These are phyloP conservation scores for Sarocladiaceae sp. DNA, from an alignment of 2,329 filamentous ascomycete species.

Conservation along the genomic window DNA sequence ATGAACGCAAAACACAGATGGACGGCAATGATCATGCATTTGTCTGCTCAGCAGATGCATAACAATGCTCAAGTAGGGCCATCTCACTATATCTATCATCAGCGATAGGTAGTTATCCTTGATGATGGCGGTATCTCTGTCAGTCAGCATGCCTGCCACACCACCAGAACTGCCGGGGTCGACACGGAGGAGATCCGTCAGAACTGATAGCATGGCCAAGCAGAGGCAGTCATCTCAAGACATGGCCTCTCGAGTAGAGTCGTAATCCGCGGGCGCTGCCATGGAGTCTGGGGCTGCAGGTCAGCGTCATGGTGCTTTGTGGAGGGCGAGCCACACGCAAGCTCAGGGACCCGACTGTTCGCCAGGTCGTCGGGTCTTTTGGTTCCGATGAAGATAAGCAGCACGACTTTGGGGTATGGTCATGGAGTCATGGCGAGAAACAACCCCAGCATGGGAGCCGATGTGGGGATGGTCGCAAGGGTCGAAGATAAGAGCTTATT, in stretches of 20 bases:
- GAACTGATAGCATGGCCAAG: background rate
- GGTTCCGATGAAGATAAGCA: background rate
- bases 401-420: constrained; percentile 13
- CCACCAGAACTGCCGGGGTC: background rate
- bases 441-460: background rate
- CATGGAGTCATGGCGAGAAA: constrained; percentile 13
- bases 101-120: background rate
- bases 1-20: too few species aligned
- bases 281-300: too few species aligned
- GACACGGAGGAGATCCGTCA: background rate
- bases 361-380: background rate
- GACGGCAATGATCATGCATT: too few species aligned
- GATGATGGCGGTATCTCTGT: background rate
- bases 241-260: background rate
- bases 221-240: background rate
- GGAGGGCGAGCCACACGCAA: background rate
- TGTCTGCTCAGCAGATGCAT: too few species aligned
- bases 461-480: background rate
- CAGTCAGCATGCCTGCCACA: background rate
- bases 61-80: too few species aligned
- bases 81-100: background rate
- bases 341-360: background rate
- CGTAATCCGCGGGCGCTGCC: background rate
- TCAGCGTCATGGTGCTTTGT: too few species aligned
- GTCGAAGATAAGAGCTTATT: constrained; percentile 9